Evolutionary conservation across 257 asterid species (phyloP).

Genomic region (Capsicum baccatum): DNA sequence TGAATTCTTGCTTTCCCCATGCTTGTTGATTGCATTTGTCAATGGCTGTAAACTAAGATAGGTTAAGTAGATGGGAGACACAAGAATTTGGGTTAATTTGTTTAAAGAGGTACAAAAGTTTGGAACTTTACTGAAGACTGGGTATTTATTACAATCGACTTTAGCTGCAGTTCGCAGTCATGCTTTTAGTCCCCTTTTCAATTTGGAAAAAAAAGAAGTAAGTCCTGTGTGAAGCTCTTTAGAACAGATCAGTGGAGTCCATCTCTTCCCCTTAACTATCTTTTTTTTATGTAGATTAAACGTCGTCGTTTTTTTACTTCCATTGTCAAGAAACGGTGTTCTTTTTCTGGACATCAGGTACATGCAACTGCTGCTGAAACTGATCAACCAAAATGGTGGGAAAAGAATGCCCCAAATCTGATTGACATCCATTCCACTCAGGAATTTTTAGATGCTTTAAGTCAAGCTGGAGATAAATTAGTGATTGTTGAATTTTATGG

Average conservation of each 20-base stretch:
- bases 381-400: conserved; percentile 61
- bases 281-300: neutral
- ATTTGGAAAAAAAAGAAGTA: neutral
- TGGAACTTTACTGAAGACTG: neutral
- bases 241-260: neutral
- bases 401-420: conserved; percentile 52
- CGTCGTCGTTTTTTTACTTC: neutral
- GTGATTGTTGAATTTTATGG: conserved; percentile 57
- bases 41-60: neutral
- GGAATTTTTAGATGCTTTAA: conserved; percentile 48
- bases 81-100: neutral
- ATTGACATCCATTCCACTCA: conserved; percentile 51
- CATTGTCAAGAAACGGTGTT: neutral
- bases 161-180: neutral
- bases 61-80: neutral
- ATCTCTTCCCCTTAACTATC: neutral
- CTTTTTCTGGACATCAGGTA: conserved; percentile 37
- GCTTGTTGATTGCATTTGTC: neutral
- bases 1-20: neutral
- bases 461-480: conserved; percentile 52
- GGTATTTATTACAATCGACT: neutral
- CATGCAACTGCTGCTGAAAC: conserved; percentile 46
- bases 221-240: neutral
- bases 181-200: neutral
- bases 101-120: neutral